These are phyloP conservation scores for Mortierella polycephala DNA, from an alignment of 371 early-diverging fungal species.

Conservation along the genomic window DNA sequence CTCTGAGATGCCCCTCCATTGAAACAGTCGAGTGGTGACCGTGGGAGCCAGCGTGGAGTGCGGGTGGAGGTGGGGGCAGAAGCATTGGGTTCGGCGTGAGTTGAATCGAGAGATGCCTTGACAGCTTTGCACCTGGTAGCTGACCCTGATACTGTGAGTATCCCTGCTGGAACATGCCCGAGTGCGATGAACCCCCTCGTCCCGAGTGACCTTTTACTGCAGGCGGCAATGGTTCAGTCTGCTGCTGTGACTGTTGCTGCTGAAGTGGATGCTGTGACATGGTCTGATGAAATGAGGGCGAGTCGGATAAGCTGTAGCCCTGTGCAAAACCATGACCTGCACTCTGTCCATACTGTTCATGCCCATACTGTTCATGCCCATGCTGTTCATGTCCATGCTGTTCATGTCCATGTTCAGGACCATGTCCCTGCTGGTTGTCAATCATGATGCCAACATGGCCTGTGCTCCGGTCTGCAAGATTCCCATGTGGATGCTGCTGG, in stretches of 20 bases:
- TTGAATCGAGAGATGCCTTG: conserved; percentile 49
- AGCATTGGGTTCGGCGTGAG: conserved; percentile 32
- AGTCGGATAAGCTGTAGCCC: conserved; percentile 9
- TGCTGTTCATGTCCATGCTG: conserved; percentile 10
- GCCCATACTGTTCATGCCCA: conserved; percentile 3
- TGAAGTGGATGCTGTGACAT: background rate
- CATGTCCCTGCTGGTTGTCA: conserved; percentile 40
- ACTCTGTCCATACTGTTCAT: no score
- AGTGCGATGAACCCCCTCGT: conserved; percentile 14
- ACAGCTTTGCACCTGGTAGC: conserved; percentile 32
- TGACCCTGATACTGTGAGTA: conserved; percentile 46
- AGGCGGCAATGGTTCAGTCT: conserved; percentile 16
- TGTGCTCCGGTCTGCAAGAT: conserved; percentile 32
- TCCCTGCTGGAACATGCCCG: conserved; percentile 44
- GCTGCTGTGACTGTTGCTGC: conserved; percentile 2
- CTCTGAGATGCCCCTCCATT: conserved; percentile 19
- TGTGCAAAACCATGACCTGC: conserved; percentile 13
- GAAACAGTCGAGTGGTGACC: conserved; percentile 15
- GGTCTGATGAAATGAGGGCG: conserved; percentile 4
- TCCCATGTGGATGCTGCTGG: conserved; percentile 1
- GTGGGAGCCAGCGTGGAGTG: conserved; percentile 25
- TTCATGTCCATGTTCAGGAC: conserved; percentile 8
- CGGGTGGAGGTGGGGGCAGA: conserved; percentile 44
- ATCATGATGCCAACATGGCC: conserved; percentile 57
- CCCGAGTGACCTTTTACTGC: conserved; percentile 17